phyloP scores from a whole-genome alignment of 345 rosid genomes.

The Isatis tinctoria region DNA sequence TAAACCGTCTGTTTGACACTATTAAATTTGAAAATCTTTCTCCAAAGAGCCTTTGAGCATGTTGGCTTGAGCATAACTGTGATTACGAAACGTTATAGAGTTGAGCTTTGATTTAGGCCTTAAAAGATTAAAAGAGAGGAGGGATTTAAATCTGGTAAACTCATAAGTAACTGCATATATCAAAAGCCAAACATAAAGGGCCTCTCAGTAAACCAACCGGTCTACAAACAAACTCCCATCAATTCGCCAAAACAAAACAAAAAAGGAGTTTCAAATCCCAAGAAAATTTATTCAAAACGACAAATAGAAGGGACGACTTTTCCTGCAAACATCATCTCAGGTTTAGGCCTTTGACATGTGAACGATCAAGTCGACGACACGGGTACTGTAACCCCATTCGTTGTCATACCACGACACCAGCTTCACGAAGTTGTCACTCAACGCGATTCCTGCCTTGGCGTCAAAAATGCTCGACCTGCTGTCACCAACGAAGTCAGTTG shows the following conservation, averaged over 20 bases:
- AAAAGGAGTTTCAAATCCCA: background rate
- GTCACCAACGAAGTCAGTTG: conserved; percentile 80
- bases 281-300: conserved; percentile 8
- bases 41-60: no score
- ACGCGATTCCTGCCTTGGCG: conserved; percentile 88
- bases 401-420: conserved; percentile 89
- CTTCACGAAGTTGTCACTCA: conserved; percentile 65
- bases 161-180: background rate
- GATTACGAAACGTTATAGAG: background rate
- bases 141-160: background rate
- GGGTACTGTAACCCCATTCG: conserved; percentile 93
- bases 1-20: no score
- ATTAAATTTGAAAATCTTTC: no score
- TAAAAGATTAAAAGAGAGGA: background rate
- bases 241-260: background rate
- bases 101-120: background rate
- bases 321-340: conserved; percentile 13
- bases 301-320: conserved; percentile 2
- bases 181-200: conserved; percentile 4
- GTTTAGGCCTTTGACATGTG: conserved; percentile 49
- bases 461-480: conserved; percentile 94
- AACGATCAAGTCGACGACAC: conserved; percentile 70
- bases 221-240: conserved; percentile 4
- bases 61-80: no score
- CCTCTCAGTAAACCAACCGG: conserved; percentile 2